These are phyloP conservation scores for Cunninghamia lanceolata DNA, from an alignment of 75 land plant genomes.

Conservation along the genomic window DNA sequence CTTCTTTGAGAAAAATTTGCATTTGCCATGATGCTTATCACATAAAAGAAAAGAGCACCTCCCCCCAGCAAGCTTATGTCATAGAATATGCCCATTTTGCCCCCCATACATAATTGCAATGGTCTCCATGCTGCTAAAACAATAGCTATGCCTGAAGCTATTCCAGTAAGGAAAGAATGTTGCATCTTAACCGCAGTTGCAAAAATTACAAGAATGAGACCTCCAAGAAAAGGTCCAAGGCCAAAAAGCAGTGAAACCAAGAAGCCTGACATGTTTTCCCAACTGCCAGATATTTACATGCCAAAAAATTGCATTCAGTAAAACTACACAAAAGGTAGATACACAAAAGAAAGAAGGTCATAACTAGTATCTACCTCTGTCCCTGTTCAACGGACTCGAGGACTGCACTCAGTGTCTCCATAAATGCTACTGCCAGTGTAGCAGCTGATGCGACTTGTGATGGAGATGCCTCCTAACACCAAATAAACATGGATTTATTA, in stretches of 20 bases:
- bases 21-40: slow-evolving; percentile 16
- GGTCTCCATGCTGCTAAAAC: slow-evolving; percentile 89
- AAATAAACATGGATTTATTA: slow-evolving; percentile 8
- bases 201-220: slow-evolving; percentile 53
- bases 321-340: neutral
- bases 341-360: neutral
- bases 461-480: slow-evolving; percentile 70
- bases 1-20: neutral
- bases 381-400: slow-evolving; percentile 52
- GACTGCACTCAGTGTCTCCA: slow-evolving; percentile 79
- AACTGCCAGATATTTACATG: slow-evolving; percentile 33
- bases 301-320: neutral
- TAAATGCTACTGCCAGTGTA: slow-evolving; percentile 86
- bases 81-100: slow-evolving; percentile 55
- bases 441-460: slow-evolving; percentile 95
- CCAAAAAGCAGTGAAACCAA: slow-evolving; percentile 84
- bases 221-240: slow-evolving; percentile 88
- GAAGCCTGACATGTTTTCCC: slow-evolving; percentile 60
- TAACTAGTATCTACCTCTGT: slow-evolving; percentile 36
- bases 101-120: slow-evolving; percentile 61
- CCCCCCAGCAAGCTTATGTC: slow-evolving; percentile 32
- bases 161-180: slow-evolving; percentile 63
- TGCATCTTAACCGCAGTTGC: slow-evolving; percentile 61
- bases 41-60: slow-evolving; percentile 46
- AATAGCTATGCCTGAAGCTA: slow-evolving; percentile 84